A percentile compares a stretch with the other conserved stretches of the same genome.
Conservation (phyloP, 768 basidiomycete genomes). For the Boletus subcaerulescens region DNA sequence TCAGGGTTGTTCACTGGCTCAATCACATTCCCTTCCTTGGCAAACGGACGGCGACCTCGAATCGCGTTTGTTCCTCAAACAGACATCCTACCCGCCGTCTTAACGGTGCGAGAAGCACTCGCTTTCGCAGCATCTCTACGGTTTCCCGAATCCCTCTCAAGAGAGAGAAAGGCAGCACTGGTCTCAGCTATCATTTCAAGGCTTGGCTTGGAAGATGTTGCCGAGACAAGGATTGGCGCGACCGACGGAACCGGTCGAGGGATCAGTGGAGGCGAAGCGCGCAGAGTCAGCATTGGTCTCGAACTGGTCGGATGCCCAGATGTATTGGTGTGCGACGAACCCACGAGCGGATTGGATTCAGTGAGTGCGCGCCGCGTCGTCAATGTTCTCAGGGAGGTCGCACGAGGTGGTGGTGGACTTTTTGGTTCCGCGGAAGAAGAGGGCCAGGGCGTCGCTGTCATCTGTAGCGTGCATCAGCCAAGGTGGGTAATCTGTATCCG, state of each 20-base stretch:
- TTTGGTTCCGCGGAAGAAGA: slow-evolving; percentile 27
- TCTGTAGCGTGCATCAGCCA: slow-evolving; percentile 88
- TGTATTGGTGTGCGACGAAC: slow-evolving; percentile 85
- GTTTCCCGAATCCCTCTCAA: slow-evolving; percentile 68
- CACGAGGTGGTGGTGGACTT: slow-evolving; percentile 40
- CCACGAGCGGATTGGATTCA: slow-evolving; percentile 79
- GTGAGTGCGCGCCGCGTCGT: slow-evolving; percentile 82
- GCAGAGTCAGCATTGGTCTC: slow-evolving; percentile 85
- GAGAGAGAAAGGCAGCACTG: slow-evolving; percentile 58
- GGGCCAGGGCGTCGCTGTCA: slow-evolving; percentile 70
- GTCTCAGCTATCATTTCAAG: slow-evolving; percentile 73
- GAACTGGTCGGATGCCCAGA: slow-evolving; percentile 86
- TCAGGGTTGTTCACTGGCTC: slow-evolving; percentile 63
- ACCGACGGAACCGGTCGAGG: slow-evolving; percentile 71
- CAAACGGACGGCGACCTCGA: slow-evolving; percentile 40
- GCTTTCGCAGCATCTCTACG: slow-evolving; percentile 84
- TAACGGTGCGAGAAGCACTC: slow-evolving; percentile 81
- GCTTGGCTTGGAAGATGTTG: slow-evolving; percentile 70
- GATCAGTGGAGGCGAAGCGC: slow-evolving; percentile 90
- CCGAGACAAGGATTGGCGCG: slow-evolving; percentile 64
- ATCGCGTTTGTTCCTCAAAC: slow-evolving; percentile 88
- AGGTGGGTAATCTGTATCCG: slow-evolving; percentile 41
- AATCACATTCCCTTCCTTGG: slow-evolving; percentile 51
- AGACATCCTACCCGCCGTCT: slow-evolving; percentile 73
- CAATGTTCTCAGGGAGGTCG: slow-evolving; percentile 72